Base-by-base conservation (phyloP, 306 rosid species). In the Cicer chorassanicum region DNA sequence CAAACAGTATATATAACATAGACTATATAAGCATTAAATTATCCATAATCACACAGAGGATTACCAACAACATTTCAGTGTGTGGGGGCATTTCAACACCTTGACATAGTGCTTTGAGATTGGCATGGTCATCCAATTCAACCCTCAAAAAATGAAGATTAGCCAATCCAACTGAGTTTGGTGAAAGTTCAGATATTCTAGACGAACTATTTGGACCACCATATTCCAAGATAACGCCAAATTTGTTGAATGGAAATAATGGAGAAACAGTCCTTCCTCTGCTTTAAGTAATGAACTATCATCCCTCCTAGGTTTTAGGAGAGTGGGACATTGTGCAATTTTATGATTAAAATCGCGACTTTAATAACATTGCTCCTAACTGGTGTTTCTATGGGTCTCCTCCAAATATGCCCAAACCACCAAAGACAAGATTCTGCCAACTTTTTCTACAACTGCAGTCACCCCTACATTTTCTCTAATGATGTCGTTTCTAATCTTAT, bases 201-300 rank as follows among this genome's bases (percentile, higher is more conserved):
- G 92, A 82, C 14, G 81, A 79, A 65, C 72, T 68, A 62, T 50
- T 12, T 24, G 82, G 63, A 70, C 89, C 89, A 70, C 92, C 92
- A 83, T 88, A 88, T 86, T 88, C 92, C 88, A 88, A 75, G 80
- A 88, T 79, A 62, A 77, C 71, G 82, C 76, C 62, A 64, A 88
- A 86, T 57, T 77, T 86, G 82, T 86, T 83, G 85, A 86, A 82
- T 24, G 88, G 92, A 73, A 88, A 82, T 19, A 80, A 48, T 2
- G 80, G 72, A 73, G 89, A 82, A 76, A 88, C 63, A 65, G 68
- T 64, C 88, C 92, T 88, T 29, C 9, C 43, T 60, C 42, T 60
- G 36, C 43, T 54, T 54, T 54, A 54, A 18, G 12, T n/a, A 60
- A 34, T 36, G 43, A 60, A 36, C 65, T 34, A 60, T 60, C 44